A percentile compares a stretch with the other conserved stretches of the same genome.
phyloP scores from a whole-genome alignment of 805 yeast genomes.

The Candida chauliodis region DNA sequence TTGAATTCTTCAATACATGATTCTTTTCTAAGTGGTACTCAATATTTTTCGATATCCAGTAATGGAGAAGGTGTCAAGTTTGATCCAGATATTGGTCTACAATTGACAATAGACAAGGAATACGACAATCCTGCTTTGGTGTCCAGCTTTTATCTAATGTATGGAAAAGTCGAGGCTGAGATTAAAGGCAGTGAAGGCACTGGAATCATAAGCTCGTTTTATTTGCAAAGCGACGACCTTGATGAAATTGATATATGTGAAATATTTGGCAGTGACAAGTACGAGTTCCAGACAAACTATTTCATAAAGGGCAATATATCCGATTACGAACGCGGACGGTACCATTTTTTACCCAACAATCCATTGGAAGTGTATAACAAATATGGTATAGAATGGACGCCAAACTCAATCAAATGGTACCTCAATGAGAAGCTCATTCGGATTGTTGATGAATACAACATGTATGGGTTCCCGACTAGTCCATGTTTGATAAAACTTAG shows the following conservation, averaged over 20 bases:
- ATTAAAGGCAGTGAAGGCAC: conserved; percentile 28
- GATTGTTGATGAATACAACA: conserved; percentile 14
- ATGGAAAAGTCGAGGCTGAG: conserved; percentile 37
- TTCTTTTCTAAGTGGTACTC: conserved; percentile 13
- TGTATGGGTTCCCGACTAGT: conserved; percentile 30
- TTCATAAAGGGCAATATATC: conserved; percentile 38
- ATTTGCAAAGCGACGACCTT: conserved; percentile 40
- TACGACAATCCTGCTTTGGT: conserved; percentile 31
- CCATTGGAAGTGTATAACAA: conserved; percentile 24
- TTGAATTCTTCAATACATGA: conserved; percentile 17
- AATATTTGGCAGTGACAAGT: conserved; percentile 32
- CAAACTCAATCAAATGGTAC: conserved; percentile 26
- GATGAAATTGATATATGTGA: conserved; percentile 43
- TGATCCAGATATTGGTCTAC: conserved; percentile 9
- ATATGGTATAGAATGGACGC: conserved; percentile 38
- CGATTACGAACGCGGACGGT: conserved; percentile 33
- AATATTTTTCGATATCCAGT: conserved; percentile 9
- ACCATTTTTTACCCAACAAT: conserved; percentile 22
- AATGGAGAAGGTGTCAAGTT: conserved; percentile 10
- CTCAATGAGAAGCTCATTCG: conserved; percentile 27
- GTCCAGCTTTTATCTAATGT: conserved; percentile 27
- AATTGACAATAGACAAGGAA: conserved; percentile 16
- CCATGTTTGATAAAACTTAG: conserved; percentile 36
- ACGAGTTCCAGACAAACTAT: conserved; percentile 33
- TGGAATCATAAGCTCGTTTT: conserved; percentile 38